phyloP scores from a whole-genome alignment of 208 protist genomes.

The Trypanosoma caninum region DNA sequence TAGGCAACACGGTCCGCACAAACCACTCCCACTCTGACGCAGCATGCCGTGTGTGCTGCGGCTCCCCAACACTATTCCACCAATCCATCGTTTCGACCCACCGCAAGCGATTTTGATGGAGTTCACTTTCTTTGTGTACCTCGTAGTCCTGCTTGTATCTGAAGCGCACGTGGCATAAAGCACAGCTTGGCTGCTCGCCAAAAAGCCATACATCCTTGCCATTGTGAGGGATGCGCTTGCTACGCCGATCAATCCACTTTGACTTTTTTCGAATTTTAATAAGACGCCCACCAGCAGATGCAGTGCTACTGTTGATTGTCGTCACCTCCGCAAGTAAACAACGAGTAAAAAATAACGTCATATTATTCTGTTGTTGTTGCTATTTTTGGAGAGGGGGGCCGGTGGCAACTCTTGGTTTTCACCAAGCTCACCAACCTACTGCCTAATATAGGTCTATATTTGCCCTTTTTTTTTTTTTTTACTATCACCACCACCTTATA shows the following conservation, averaged over 20 bases:
- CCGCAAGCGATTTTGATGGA: constrained; percentile 77
- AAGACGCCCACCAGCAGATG: constrained; percentile 66
- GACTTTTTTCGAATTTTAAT: constrained; percentile 89
- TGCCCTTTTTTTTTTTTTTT: neutral
- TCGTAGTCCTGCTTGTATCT: constrained; percentile 91
- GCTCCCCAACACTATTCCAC: constrained; percentile 77
- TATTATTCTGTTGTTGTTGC: too few relatives aligned
- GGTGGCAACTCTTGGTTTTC: neutral
- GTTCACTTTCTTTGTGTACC: constrained; percentile 86
- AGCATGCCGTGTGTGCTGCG: constrained; percentile 44
- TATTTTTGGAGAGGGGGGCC: too few relatives aligned
- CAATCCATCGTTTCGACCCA: constrained; percentile 87
- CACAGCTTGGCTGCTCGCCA: constrained; percentile 86
- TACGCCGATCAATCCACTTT: constrained; percentile 86
- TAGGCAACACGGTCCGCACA: constrained; percentile 54
- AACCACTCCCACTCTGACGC: constrained; percentile 77
- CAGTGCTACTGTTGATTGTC: constrained; percentile 73
- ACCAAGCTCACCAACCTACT: neutral
- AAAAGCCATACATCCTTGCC: constrained; percentile 86
- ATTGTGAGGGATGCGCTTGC: constrained; percentile 78
- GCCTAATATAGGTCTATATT: neutral
- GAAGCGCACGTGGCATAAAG: constrained; percentile 85
- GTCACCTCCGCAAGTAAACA: constrained; percentile 59
- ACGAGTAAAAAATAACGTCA: constrained; percentile 38
- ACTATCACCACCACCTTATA: neutral